These are phyloP conservation scores for Dichotomopilus funicola DNA, from an alignment of 2,329 filamentous ascomycete species.

Conservation along the genomic window DNA sequence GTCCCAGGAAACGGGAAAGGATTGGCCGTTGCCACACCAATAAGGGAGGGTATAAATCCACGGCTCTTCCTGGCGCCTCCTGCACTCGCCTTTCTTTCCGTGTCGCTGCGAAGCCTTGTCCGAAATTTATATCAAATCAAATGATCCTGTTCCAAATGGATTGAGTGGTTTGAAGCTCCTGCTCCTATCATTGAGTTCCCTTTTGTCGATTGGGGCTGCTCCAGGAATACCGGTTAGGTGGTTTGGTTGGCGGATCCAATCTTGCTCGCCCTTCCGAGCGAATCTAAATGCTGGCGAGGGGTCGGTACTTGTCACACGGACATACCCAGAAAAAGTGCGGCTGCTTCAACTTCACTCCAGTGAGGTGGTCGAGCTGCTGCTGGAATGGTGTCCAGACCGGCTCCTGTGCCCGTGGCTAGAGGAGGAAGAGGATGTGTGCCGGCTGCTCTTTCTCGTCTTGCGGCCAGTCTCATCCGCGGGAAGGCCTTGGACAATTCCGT, in stretches of 20 bases:
- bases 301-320: constrained; percentile 1
- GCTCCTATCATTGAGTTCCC: neutral
- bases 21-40: constrained; percentile 11
- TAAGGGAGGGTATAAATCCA: constrained; percentile 24
- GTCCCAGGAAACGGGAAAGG: constrained; percentile 5
- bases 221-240: neutral
- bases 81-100: constrained; percentile 7
- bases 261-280: constrained; percentile 2
- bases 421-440: constrained; percentile 35
- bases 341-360: constrained; percentile 27
- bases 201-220: constrained; percentile 10
- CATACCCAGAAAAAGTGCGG: constrained; percentile 10
- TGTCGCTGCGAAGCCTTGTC: constrained; percentile 32
- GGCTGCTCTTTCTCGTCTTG: constrained; percentile 44
- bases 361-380: constrained; percentile 56
- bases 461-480: constrained; percentile 47
- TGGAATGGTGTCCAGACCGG: constrained; percentile 52
- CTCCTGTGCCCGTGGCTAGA: constrained; percentile 38
- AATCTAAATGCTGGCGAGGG: constrained; percentile 10
- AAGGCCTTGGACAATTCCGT: constrained; percentile 61
- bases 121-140: constrained; percentile 28
- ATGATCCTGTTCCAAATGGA: constrained; percentile 7
- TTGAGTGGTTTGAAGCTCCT: constrained; percentile 1
- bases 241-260: neutral
- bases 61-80: constrained; percentile 9